Evolutionary conservation across 345 rosid genomes (phyloP).

Genomic region (Acer saccharum): DNA sequence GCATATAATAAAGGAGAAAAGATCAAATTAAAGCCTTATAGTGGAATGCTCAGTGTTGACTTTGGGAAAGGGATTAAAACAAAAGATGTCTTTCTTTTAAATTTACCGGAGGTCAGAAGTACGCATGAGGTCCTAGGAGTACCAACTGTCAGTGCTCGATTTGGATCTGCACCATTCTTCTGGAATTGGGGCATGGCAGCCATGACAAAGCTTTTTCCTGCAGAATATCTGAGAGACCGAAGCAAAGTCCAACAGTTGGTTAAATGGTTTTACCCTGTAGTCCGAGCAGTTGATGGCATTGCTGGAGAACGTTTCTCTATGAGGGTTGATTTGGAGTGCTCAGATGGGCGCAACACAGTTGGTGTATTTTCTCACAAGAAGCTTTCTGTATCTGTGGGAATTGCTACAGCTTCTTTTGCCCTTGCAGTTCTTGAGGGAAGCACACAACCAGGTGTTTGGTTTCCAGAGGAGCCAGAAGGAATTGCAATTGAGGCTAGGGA

Average conservation of each 20-base stretch:
- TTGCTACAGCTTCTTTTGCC: constrained; percentile 69
- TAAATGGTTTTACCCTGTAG: constrained; percentile 75
- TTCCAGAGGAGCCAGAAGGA: constrained; percentile 98
- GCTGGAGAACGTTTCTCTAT: constrained; percentile 89
- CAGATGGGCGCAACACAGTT: constrained; percentile 65
- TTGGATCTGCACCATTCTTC: constrained; percentile 92
- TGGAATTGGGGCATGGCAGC: constrained; percentile 98
- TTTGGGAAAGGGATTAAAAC: constrained; percentile 88
- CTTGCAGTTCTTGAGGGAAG: constrained; percentile 89
- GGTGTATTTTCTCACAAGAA: constrained; percentile 76
- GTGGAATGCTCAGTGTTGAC: constrained; percentile 79
- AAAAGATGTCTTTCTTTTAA: constrained; percentile 87
- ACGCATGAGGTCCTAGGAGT: constrained; percentile 69
- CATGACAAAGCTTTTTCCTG: constrained; percentile 74
- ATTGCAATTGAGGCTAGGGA: constrained; percentile 85
- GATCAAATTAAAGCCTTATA: constrained; percentile 77
- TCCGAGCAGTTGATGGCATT: constrained; percentile 76
- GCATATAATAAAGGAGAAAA: constrained; percentile 88
- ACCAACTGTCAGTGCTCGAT: constrained; percentile 91
- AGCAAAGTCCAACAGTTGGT: constrained; percentile 79
- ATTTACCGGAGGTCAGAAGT: constrained; percentile 85
- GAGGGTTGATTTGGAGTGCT: constrained; percentile 91
- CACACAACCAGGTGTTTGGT: constrained; percentile 95
- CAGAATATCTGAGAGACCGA: constrained; percentile 72
- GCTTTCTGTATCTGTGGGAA: constrained; percentile 80